phyloP scores from a whole-genome alignment of 305 asterid genomes.

The Fraxinus dipetala region DNA sequence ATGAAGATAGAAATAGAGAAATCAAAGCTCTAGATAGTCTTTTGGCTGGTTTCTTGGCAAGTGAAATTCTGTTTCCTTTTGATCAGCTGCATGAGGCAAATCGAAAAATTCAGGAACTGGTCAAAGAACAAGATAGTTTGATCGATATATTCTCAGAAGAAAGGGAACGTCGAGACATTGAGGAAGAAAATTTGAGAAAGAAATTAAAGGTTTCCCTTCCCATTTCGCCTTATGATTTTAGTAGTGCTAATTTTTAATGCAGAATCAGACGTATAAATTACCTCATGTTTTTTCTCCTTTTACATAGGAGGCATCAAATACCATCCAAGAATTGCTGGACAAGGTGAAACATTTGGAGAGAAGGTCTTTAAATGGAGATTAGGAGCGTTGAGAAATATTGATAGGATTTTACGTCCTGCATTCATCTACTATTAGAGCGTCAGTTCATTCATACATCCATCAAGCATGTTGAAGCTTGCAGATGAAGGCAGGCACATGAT shows the following conservation, averaged over 20 bases:
- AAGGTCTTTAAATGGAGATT: constrained; percentile 24
- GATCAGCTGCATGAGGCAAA: constrained; percentile 55
- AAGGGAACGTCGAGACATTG: constrained; percentile 73
- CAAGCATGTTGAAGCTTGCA: background rate
- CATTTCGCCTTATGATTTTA: background rate
- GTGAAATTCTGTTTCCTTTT: constrained; percentile 15
- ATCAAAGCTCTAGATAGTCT: background rate
- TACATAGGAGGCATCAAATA: constrained; percentile 65
- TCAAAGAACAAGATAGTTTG: constrained; percentile 70
- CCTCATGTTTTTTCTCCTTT: background rate
- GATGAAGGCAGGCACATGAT: background rate
- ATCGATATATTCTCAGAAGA: constrained; percentile 84
- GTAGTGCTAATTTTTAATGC: background rate
- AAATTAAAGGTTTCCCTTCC: constrained; percentile 52
- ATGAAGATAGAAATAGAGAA: background rate
- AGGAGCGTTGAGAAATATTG: constrained; percentile 8
- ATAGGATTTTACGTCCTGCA: background rate
- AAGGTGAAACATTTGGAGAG: constrained; percentile 51
- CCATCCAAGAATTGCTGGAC: constrained; percentile 57
- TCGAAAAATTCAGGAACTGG: constrained; percentile 44
- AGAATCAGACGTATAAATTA: background rate
- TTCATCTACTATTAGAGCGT: background rate
- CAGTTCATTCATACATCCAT: background rate
- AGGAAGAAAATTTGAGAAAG: constrained; percentile 69
- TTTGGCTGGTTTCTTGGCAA: background rate